These are phyloP conservation scores for Dicorynia guianensis DNA, from an alignment of 306 rosid species.

Conservation along the genomic window DNA sequence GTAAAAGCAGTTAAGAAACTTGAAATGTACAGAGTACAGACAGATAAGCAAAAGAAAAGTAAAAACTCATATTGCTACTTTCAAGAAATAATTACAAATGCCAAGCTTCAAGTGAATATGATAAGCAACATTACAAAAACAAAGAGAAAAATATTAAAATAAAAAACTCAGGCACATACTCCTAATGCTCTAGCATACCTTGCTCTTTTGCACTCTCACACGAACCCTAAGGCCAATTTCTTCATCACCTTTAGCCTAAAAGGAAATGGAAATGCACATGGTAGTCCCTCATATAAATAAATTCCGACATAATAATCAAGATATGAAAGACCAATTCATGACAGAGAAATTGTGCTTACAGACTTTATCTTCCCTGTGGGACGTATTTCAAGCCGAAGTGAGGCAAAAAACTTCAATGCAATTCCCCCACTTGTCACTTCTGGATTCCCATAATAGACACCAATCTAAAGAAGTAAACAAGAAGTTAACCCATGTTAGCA, in stretches of 20 bases:
- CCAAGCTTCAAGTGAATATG: conserved; percentile 29
- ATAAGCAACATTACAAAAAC: conserved; percentile 21
- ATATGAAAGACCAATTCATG: conserved; percentile 27
- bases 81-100: conserved; percentile 1
- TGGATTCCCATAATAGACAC: conserved; percentile 97
- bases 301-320: conserved; percentile 17
- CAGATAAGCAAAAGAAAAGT: background rate
- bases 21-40: background rate
- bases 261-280: conserved; percentile 37
- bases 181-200: conserved; percentile 59
- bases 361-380: conserved; percentile 95
- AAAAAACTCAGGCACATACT: conserved; percentile 20
- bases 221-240: conserved; percentile 94
- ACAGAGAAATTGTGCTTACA: conserved; percentile 67
- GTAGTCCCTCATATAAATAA: conserved; percentile 30
- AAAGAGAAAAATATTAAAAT: conserved; percentile 1
- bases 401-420: conserved; percentile 98
- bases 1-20: conserved; percentile 12
- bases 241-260: conserved; percentile 95
- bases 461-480: conserved; percentile 69
- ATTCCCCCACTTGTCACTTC: conserved; percentile 99
- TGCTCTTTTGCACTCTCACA: conserved; percentile 96
- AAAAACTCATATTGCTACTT: background rate
- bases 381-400: conserved; percentile 94
- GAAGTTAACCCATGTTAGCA: conserved; percentile 36